Conservation (phyloP, 2,329 filamentous ascomycete genomes). For the Coniosporium uncinatum region DNA sequence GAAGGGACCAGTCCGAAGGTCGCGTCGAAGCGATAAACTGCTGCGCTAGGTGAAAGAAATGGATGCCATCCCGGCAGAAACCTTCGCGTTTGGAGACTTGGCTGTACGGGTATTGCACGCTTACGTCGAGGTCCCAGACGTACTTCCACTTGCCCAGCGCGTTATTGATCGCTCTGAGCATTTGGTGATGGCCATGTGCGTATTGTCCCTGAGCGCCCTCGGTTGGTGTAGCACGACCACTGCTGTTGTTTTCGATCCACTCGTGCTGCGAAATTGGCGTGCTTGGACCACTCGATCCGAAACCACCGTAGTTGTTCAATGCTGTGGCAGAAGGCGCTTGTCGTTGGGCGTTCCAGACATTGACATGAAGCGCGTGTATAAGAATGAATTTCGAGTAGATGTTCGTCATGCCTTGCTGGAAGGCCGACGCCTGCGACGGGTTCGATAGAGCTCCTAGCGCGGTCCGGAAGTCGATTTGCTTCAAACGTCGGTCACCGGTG, state of each 20-base stretch:
- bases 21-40: constrained; percentile 55
- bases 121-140: constrained; percentile 66
- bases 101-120: constrained; percentile 56
- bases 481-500: constrained; percentile 55
- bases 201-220: constrained; percentile 28
- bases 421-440: constrained; percentile 46
- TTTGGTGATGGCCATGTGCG: constrained; percentile 36
- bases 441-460: constrained; percentile 58
- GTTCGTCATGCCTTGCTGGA: constrained; percentile 49
- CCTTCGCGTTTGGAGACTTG: constrained; percentile 46
- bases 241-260: constrained; percentile 37
- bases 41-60: constrained; percentile 69
- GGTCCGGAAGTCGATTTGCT: constrained; percentile 58
- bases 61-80: constrained; percentile 66
- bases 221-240: constrained; percentile 35
- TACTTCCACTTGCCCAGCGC: constrained; percentile 69
- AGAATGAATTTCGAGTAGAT: constrained; percentile 70
- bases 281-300: constrained; percentile 34
- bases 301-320: not conserved
- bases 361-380: constrained; percentile 61
- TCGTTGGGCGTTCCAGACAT: constrained; percentile 49
- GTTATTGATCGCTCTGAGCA: not conserved
- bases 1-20: constrained; percentile 42
- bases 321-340: constrained; percentile 9
- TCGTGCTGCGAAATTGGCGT: constrained; percentile 55